These are phyloP conservation scores for Oryza brachyantha DNA, from an alignment of 176 grass and related monocot genomes.

Conservation along the genomic window DNA sequence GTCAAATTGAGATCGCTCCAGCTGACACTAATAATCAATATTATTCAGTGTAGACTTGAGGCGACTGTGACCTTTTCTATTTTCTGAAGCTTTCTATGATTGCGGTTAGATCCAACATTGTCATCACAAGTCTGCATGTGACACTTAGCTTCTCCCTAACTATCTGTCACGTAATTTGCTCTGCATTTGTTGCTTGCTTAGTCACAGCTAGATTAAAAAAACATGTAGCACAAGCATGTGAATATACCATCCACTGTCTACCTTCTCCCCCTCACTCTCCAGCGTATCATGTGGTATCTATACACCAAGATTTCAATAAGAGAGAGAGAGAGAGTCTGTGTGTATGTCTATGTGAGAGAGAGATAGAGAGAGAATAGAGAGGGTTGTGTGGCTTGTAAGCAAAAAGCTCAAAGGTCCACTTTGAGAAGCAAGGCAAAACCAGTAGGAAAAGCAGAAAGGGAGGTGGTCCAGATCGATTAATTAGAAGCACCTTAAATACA, in stretches of 20 bases:
- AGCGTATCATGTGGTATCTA: constrained; percentile 19
- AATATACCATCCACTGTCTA: neutral
- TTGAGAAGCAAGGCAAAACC: constrained; percentile 23
- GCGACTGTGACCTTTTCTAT: constrained; percentile 32
- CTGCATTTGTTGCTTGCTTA: neutral
- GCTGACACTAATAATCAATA: neutral
- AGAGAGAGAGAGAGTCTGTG: neutral
- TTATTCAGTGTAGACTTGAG: constrained; percentile 16
- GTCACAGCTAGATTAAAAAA: neutral
- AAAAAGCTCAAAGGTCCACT: constrained; percentile 15
- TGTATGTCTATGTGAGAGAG: neutral
- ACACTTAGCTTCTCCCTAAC: neutral
- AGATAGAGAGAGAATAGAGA: neutral
- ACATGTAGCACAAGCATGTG: constrained; percentile 18
- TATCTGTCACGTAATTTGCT: neutral
- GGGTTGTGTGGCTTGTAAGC: neutral
- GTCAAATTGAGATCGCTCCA: constrained; percentile 34
- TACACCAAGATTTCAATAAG: neutral
- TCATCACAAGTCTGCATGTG: constrained; percentile 39
- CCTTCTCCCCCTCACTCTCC: neutral
- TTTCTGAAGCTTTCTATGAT: constrained; percentile 49
- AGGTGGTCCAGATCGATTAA: constrained; percentile 20
- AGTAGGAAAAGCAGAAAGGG: constrained; percentile 1
- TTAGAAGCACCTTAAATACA: constrained; percentile 20
- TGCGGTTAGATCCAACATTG: constrained; percentile 41